phyloP scores from a whole-genome alignment of 352 stramenopile species.

The Globisporangium radiosum region DNA sequence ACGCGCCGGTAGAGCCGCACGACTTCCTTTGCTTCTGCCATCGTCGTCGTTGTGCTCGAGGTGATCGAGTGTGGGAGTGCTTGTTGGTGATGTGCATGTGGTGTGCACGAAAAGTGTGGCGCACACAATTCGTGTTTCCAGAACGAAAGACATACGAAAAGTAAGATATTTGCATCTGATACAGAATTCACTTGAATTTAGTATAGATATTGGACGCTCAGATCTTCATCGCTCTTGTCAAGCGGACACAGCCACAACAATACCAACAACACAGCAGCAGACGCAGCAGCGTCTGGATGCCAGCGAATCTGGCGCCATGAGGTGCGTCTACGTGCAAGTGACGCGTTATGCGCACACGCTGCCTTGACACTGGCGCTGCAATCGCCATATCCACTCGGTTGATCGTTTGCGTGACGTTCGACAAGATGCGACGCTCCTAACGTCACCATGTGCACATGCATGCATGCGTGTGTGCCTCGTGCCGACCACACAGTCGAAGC shows the following conservation, averaged over 20 bases:
- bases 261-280: not conserved
- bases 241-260: not conserved
- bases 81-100: too few species aligned
- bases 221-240: constrained; percentile 8
- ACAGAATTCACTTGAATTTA: too few species aligned
- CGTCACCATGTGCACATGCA: not conserved
- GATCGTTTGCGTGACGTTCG: not conserved
- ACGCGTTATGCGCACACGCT: too few species aligned
- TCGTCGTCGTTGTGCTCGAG: constrained; percentile 7
- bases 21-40: constrained; percentile 39
- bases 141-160: too few species aligned
- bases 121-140: not conserved
- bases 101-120: not conserved
- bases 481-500: constrained; percentile 7
- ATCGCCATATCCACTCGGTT: not conserved
- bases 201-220: too few species aligned
- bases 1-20: constrained; percentile 76
- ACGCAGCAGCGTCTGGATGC: constrained; percentile 8
- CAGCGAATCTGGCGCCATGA: constrained; percentile 26
- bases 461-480: too few species aligned
- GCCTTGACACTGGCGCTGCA: too few species aligned
- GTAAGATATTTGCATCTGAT: too few species aligned
- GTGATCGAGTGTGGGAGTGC: not conserved
- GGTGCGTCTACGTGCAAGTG: constrained; percentile 17
- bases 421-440: not conserved